These are phyloP conservation scores for Claviceps purpurea DNA, from an alignment of 2,329 filamentous ascomycete species.

Conservation along the genomic window DNA sequence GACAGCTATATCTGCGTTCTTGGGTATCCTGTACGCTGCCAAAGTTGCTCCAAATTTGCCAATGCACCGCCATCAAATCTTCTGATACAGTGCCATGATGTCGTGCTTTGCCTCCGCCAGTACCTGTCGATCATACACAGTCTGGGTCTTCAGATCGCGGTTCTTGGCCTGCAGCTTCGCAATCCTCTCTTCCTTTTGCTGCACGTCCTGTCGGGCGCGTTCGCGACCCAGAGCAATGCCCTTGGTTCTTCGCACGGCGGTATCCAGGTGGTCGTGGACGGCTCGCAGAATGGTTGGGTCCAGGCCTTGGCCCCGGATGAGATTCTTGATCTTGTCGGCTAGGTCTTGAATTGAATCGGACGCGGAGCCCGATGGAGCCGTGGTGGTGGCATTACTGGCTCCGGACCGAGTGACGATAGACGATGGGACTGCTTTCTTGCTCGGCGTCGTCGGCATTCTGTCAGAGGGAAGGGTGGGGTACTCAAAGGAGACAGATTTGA, in stretches of 20 bases:
- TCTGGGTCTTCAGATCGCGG: conserved; percentile 25
- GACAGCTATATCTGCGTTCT: too few relatives aligned
- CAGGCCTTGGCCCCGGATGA: conserved; percentile 33
- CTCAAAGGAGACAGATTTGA: conserved; percentile 20
- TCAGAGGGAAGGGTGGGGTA: conserved; percentile 5
- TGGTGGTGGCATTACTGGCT: background rate
- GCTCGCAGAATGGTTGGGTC: conserved; percentile 20
- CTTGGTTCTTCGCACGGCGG: conserved; percentile 42
- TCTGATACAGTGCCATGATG: conserved; percentile 24
- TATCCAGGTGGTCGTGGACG: conserved; percentile 34
- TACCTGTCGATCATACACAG: conserved; percentile 17
- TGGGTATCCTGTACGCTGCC: too few relatives aligned
- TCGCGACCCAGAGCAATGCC: conserved; percentile 55
- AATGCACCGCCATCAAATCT: conserved; percentile 14
- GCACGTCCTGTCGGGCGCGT: conserved; percentile 46
- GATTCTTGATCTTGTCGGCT: conserved; percentile 32
- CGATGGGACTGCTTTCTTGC: background rate
- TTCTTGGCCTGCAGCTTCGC: conserved; percentile 24
- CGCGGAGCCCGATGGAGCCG: conserved; percentile 8
- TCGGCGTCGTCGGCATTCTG: background rate
- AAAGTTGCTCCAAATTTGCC: too few relatives aligned
- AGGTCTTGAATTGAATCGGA: conserved; percentile 19
- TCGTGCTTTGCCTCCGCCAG: conserved; percentile 24
- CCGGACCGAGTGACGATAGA: background rate
- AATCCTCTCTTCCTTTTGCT: conserved; percentile 42